Evolutionary conservation across 192 early-diverging fungal genomes (phyloP), one percentile per base, ranked within the genome.

Genomic region (Entomortierella beljakovae): DNA sequence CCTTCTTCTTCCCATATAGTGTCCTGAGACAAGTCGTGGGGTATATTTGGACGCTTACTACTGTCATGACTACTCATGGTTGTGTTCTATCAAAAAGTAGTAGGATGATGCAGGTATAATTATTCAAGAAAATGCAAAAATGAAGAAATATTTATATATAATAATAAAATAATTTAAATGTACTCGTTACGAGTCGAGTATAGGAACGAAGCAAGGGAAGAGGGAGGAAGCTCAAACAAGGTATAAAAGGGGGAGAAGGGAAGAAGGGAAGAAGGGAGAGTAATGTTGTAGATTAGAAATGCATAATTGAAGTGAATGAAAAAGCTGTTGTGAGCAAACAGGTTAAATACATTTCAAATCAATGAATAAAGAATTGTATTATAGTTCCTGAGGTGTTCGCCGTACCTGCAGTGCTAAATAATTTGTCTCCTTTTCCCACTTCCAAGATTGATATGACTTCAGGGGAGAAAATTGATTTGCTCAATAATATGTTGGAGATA

Each of bases 1-100:
- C 34, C 40, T 5, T 70, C 34, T 7, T 49, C 66, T 1, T 60
- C 57, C 59, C 52, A 62, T n/a, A 61, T 29, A 46, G 51, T 61
- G 33, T 43, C 38, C 20, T 70, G 37, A 8, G 49, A 43, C 34
- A 26, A 5, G 1, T 38, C 50, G 23, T 61, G 50, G 2, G 52
- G 51, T 37, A 55, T 26, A 1, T 34, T 43, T 3, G 42, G 33
- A 32, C 49, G 46, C 32, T 57, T 29, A 32, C 54, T 35, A 16
- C 11, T 33, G 3, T 49, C 2, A 33, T 15, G 61, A 26, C 3
- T 29, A 11, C 55, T 22, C 48, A 60, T 60, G 23, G 23, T 32
- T 51, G 23, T n/a, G 32, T 2, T 42, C 18, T 42, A 53, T 55
- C 20, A 23, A 29, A 15, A 23, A 43, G 42, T 43, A 11, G 8